Evolutionary conservation across 208 protist species (phyloP), one percentile per base, ranked within the genome.

Genomic region (Histomonas meleagridis): DNA sequence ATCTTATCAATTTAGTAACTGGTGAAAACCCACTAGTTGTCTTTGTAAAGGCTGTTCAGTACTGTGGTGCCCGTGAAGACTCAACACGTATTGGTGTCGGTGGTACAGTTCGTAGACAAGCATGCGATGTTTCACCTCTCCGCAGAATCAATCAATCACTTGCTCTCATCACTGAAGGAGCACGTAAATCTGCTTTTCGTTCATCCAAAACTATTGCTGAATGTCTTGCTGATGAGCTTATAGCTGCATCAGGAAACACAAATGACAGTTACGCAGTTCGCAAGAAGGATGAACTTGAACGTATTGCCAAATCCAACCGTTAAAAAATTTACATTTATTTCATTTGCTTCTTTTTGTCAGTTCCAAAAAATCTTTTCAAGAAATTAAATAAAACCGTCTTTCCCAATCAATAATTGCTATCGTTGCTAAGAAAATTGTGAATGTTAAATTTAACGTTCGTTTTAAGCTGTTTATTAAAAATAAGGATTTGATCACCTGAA

Each of bases 231-330:
- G 98, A 99, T 95, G 98, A 99, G 97, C 96, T 99, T 93, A 97
- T 99, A 93, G 97, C 97, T 92, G 96, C 97, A 91, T 26, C 91
- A 35, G 7, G 93, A 91, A 93, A 96, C 51, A 98, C 97, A 81
- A 97, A 97, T 92, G 99, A 99, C 95, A 98, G 96, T 43, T 99
- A 98, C 93, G 98, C 98, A 92, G 99, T 99, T 94, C 99, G 99
- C 95, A 99, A 99, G 97, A 99, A 99, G 96, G 98, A 99, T 96
- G 98, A 99, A 95, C 96, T 99, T 91, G 98, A 99, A 96, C 97
- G 98, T 96, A 97, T 99, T 92, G 98, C 98, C 95, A 99, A 98
- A 96, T 97, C 97, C 92, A 99, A 99, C 97, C 96, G 98, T 94
- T 99, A 99, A 99, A 95, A 9, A 32, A 21, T 55, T 86, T 26